Conservation (phyloP, 176 grass and related monocot species). For the Oryza brachyantha region DNA sequence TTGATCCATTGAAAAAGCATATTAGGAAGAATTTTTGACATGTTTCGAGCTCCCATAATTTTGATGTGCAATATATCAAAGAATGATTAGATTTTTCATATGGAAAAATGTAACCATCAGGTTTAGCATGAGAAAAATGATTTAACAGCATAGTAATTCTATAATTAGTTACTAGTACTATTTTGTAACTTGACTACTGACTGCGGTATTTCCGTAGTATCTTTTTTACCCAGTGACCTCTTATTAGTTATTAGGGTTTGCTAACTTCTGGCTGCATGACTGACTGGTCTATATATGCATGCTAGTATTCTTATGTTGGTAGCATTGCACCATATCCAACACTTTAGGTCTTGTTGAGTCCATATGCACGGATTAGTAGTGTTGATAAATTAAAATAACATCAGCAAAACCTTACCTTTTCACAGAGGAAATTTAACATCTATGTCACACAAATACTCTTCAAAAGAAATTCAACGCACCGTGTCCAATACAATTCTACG, state of each 20-base stretch:
- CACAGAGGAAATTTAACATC: not conserved
- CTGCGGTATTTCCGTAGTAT: conserved; percentile 4
- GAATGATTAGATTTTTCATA: not conserved
- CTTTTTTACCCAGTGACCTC: not conserved
- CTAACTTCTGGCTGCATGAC: not conserved
- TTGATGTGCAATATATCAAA: not conserved
- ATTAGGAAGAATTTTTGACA: not conserved
- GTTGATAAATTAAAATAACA: not conserved
- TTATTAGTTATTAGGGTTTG: not conserved
- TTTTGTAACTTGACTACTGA: not conserved
- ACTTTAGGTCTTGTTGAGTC: not conserved
- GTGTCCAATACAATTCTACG: not conserved
- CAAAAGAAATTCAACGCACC: not conserved
- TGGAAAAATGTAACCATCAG: not conserved
- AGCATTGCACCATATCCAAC: conserved; percentile 10
- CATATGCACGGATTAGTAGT: not conserved
- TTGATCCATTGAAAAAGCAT: not conserved
- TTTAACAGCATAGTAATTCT: not conserved
- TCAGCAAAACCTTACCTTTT: not conserved
- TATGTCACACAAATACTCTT: not conserved
- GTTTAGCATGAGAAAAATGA: not conserved
- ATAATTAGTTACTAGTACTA: not conserved
- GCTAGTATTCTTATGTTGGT: not conserved
- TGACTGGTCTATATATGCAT: not conserved
- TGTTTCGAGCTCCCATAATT: not conserved